Conservation (phyloP, 331 rosid genomes). For the Stylosanthes scabra region DNA sequence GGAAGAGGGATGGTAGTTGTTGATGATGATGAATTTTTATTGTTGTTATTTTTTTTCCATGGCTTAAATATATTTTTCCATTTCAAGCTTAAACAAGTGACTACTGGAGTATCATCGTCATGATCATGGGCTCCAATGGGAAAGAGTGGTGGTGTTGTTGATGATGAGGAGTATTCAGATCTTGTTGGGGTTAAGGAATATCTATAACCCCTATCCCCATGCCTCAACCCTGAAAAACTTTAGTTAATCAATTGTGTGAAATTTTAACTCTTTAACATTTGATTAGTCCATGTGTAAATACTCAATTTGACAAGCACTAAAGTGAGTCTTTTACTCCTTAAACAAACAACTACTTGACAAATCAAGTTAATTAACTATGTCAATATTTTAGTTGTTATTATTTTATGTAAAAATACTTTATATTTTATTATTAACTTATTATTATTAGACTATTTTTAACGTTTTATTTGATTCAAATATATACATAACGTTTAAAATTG, state of each 20-base stretch:
- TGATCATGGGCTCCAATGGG: slow-evolving; percentile 53
- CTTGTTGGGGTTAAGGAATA: slow-evolving; percentile 53
- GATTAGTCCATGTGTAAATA: no score
- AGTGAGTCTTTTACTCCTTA: no score
- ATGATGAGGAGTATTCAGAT: slow-evolving; percentile 31
- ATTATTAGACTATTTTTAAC: no score
- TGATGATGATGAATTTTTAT: slow-evolving; percentile 43
- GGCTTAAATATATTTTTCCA: slow-evolving; percentile 57
- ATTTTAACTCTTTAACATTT: no score
- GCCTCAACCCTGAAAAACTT: slow-evolving; percentile 47
- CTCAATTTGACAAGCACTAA: no score
- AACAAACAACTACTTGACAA: no score
- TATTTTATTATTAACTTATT: no score
- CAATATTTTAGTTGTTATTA: no score
- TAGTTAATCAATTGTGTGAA: background rate
- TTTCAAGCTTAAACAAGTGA: slow-evolving; percentile 35
- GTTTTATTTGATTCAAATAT: no score
- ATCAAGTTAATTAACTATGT: no score
- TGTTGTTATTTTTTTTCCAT: slow-evolving; percentile 37
- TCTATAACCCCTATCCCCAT: slow-evolving; percentile 43
- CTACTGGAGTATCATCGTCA: slow-evolving; percentile 3
- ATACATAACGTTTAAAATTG: no score
- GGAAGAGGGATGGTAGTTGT: slow-evolving; percentile 49
- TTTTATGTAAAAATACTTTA: no score
- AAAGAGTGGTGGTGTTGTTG: slow-evolving; percentile 66